These are phyloP conservation scores for Ambrosia trifida DNA, from an alignment of 129 eudicot genomes.

Conservation along the genomic window DNA sequence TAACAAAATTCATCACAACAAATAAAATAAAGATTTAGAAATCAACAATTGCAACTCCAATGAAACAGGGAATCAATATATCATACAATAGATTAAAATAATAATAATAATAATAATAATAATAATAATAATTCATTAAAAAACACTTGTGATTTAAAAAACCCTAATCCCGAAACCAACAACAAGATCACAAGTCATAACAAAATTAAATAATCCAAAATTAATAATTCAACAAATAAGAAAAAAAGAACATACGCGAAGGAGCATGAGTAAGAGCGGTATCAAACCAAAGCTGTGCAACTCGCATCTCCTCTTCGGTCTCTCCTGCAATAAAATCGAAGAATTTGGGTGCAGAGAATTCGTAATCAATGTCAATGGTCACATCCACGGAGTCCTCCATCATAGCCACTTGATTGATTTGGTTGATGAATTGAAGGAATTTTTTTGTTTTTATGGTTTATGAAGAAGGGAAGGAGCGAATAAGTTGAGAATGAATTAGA, in stretches of 20 bases:
- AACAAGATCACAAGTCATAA: not conserved
- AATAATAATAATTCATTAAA: no score
- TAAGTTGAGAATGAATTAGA: not conserved
- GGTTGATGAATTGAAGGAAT: not conserved
- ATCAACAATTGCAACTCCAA: no score
- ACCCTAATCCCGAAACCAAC: not conserved
- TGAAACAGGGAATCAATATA: no score
- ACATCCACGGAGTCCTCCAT: conserved; percentile 45
- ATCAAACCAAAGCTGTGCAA: conserved; percentile 88
- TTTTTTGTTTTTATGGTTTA: conserved; percentile 22
- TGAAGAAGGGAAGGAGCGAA: not conserved
- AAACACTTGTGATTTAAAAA: not conserved
- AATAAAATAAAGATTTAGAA: not conserved
- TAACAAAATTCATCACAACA: not conserved
- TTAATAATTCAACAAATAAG: not conserved
- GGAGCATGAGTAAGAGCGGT: conserved; percentile 66
- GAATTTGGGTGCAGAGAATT: conserved; percentile 78
- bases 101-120: no score
- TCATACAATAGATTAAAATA: no score
- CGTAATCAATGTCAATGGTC: conserved; percentile 59
- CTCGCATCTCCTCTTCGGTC: conserved; percentile 49
- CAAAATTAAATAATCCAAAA: not conserved
- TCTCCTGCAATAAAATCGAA: conserved; percentile 74
- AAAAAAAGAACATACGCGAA: conserved; percentile 61
- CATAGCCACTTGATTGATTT: conserved; percentile 25